phyloP scores from a whole-genome alignment of 2,329 filamentous ascomycete genomes.

The Fusarium sambucinum region DNA sequence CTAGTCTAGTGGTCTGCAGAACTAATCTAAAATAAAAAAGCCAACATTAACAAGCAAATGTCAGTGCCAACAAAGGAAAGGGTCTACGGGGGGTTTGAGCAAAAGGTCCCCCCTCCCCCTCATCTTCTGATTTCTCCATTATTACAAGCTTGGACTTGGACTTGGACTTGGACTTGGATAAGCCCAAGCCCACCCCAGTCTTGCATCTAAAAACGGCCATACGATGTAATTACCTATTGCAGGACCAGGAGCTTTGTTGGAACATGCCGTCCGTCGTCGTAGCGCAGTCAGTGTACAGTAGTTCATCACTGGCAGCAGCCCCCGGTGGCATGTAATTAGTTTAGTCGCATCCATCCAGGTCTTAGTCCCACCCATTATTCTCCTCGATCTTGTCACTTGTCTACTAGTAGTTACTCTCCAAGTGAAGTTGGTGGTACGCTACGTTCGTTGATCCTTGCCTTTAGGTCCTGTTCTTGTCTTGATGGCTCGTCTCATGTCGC shows the following conservation, averaged over 20 bases:
- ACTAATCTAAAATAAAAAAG: neutral
- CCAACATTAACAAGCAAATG: neutral
- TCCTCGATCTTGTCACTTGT: slow-evolving; percentile 2
- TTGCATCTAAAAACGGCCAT: slow-evolving; percentile 27
- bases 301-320: neutral
- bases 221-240: neutral
- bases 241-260: slow-evolving; percentile 1
- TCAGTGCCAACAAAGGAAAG: neutral
- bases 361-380: neutral
- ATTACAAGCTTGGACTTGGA: neutral
- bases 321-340: neutral
- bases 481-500: slow-evolving; percentile 25
- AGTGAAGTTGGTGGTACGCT: slow-evolving; percentile 9
- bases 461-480: slow-evolving; percentile 17
- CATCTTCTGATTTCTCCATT: slow-evolving; percentile 5
- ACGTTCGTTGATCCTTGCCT: slow-evolving; percentile 29
- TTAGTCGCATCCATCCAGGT: neutral
- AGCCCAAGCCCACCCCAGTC: slow-evolving; percentile 9
- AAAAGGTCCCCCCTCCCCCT: slow-evolving; percentile 8
- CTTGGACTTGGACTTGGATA: neutral
- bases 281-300: neutral
- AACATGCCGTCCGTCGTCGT: slow-evolving; percentile 19
- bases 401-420: neutral
- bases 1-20: neutral
- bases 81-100: slow-evolving; percentile 9